These are phyloP conservation scores for Penicillium paneum DNA, from an alignment of 2,329 filamentous ascomycete genomes.

Conservation along the genomic window DNA sequence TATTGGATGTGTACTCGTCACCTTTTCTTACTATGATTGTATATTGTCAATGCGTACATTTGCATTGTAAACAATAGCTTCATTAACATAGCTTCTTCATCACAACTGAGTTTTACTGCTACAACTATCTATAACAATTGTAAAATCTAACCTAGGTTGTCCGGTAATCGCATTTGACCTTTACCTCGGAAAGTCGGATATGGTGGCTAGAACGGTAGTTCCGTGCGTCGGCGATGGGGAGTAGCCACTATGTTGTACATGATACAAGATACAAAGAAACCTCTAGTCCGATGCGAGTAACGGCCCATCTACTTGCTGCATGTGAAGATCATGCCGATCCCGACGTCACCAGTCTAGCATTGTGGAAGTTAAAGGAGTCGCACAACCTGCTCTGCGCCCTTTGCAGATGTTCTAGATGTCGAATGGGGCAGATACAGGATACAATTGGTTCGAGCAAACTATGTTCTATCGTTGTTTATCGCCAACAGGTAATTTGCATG, in stretches of 20 bases:
- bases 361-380: neutral
- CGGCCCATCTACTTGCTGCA: neutral
- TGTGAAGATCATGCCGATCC: conserved; percentile 12
- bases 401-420: neutral
- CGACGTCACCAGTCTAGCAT: conserved; percentile 10
- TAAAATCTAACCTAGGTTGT: too few species aligned
- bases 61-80: too few species aligned
- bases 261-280: neutral
- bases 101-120: too few species aligned
- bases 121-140: too few species aligned
- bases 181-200: neutral
- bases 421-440: neutral
- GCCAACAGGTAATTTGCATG: too few species aligned
- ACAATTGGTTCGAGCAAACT: neutral
- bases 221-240: neutral
- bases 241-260: neutral
- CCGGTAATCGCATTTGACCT: neutral
- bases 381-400: neutral
- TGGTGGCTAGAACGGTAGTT: neutral
- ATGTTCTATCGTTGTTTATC: neutral
- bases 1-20: neutral
- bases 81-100: too few species aligned
- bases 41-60: neutral
- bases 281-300: neutral
- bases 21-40: neutral